phyloP scores from a whole-genome alignment of 805 yeast species.

The Suhomyces sp. region DNA sequence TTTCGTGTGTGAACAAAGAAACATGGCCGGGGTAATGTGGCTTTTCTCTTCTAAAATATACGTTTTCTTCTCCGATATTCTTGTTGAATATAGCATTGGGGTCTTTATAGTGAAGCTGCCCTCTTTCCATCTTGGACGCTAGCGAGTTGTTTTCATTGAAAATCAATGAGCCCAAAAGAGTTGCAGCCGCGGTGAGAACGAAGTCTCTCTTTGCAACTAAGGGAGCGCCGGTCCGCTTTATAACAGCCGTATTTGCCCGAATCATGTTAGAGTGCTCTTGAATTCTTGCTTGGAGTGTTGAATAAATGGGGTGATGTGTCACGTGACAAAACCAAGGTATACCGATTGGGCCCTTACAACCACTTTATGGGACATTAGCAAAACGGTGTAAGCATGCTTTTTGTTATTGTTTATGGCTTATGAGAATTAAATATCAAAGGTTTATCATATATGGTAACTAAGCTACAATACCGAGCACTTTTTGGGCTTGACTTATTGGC shows the following conservation, averaged over 20 bases:
- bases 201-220: slow-evolving; percentile 5
- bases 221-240: not conserved
- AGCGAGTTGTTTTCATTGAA: slow-evolving; percentile 47
- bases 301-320: not conserved
- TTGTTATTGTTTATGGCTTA: no score
- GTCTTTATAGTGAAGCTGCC: slow-evolving; percentile 42
- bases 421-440: no score
- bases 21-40: slow-evolving; percentile 74
- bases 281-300: not conserved
- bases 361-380: no score
- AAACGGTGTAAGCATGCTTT: no score
- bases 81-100: slow-evolving; percentile 30
- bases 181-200: slow-evolving; percentile 15
- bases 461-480: no score
- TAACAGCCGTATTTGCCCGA: not conserved
- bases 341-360: no score
- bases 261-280: not conserved
- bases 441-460: no score
- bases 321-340: no score
- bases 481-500: no score
- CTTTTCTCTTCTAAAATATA: slow-evolving; percentile 35
- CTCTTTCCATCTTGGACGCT: slow-evolving; percentile 60
- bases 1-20: slow-evolving; percentile 65
- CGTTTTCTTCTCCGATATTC: slow-evolving; percentile 22
- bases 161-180: slow-evolving; percentile 26